Percentiles rank a stretch among this genome's conserved stretches.
Evolutionary conservation across 768 basidiomycete species (phyloP).

Genomic region (Lentinula aciculospora): DNA sequence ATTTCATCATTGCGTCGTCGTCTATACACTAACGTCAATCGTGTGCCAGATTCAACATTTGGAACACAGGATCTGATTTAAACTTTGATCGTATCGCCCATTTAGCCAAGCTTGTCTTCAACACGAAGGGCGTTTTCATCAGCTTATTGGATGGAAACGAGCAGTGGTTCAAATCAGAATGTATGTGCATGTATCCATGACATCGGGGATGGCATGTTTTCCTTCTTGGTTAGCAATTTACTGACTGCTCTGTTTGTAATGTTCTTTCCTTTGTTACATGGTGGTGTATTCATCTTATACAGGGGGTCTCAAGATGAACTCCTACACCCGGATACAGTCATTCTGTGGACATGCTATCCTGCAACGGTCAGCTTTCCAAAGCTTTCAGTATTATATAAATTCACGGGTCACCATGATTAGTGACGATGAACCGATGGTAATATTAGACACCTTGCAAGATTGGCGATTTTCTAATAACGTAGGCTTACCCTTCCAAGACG

Average conservation of each 20-base stretch:
- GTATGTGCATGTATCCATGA: constrained; percentile 33
- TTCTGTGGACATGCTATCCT: constrained; percentile 83
- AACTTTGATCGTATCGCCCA: constrained; percentile 95
- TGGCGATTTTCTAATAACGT: constrained; percentile 90
- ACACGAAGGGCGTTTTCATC: constrained; percentile 79
- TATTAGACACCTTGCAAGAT: constrained; percentile 73
- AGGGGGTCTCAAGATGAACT: constrained; percentile 39
- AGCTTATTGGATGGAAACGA: constrained; percentile 80
- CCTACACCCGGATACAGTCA: constrained; percentile 52
- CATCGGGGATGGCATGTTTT: not conserved
- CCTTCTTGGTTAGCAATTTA: not conserved
- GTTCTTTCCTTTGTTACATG: constrained; percentile 1
- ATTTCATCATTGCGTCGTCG: constrained; percentile 13
- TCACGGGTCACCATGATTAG: constrained; percentile 27
- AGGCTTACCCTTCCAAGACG: constrained; percentile 18
- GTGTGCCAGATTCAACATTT: constrained; percentile 76
- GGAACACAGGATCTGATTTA: constrained; percentile 78
- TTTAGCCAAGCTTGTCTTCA: constrained; percentile 89
- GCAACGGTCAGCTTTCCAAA: constrained; percentile 50
- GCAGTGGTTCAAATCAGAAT: constrained; percentile 88
- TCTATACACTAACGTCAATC: constrained; percentile 1
- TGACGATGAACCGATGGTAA: constrained; percentile 81
- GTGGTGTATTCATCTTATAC: constrained; percentile 5
- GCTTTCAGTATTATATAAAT: not conserved
- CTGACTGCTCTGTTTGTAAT: constrained; percentile 1